These are phyloP conservation scores for Tricholoma sp. DNA, from an alignment of 768 basidiomycete species.

Conservation along the genomic window DNA sequence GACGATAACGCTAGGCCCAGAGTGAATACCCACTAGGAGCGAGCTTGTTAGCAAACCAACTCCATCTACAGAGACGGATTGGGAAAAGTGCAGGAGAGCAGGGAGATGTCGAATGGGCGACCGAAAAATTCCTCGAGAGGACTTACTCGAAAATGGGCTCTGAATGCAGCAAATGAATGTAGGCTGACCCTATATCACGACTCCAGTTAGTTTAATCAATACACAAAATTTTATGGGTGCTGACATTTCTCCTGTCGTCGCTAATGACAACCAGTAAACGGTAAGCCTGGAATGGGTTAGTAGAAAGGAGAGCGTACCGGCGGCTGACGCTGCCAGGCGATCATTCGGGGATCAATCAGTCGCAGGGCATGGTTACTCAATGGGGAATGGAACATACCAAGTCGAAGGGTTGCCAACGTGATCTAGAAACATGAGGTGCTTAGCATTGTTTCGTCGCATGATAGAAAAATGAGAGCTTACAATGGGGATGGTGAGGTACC, in stretches of 20 bases:
- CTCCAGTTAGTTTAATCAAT: background rate
- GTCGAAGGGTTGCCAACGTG: constrained; percentile 22
- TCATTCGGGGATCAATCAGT: background rate
- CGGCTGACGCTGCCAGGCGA: constrained; percentile 18
- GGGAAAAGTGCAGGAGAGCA: too few species aligned
- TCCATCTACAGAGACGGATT: too few species aligned
- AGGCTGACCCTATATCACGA: constrained; percentile 16
- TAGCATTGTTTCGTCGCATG: background rate
- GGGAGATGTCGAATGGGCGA: background rate
- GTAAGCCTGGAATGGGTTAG: background rate
- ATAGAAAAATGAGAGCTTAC: constrained; percentile 16
- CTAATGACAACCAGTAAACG: constrained; percentile 4
- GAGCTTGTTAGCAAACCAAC: too few species aligned
- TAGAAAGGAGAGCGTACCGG: constrained; percentile 16
- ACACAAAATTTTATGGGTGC: background rate
- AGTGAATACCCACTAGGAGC: too few species aligned
- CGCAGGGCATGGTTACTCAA: background rate
- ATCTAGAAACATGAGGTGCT: constrained; percentile 10
- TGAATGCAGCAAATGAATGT: background rate
- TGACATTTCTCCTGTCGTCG: constrained; percentile 27
- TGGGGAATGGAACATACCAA: constrained; percentile 16
- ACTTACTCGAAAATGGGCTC: constrained; percentile 3
- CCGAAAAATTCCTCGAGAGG: background rate
- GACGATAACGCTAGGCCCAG: too few species aligned
- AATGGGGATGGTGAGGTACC: constrained; percentile 26